Percentiles rank a stretch among this genome's conserved stretches.
Conservation (phyloP, 306 rosid species). For the Prunus campanulata region DNA sequence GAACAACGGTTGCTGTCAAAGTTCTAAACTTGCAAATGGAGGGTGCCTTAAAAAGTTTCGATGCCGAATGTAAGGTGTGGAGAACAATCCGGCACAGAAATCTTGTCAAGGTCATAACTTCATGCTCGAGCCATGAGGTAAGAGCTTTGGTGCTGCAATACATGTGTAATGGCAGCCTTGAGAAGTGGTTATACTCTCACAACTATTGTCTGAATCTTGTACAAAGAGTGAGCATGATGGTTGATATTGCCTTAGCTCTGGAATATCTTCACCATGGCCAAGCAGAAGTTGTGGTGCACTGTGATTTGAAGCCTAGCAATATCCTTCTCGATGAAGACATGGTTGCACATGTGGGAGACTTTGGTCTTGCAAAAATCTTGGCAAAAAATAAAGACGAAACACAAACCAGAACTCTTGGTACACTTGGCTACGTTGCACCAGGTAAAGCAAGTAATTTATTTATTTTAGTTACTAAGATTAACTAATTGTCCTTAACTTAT, state of each 20-base stretch:
- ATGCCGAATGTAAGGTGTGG: constrained; percentile 5
- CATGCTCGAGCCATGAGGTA: neutral
- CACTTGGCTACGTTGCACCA: too few species aligned
- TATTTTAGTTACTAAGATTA: too few species aligned
- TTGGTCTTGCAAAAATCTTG: too few species aligned
- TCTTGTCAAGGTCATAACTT: constrained; percentile 12
- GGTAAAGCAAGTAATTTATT: too few species aligned
- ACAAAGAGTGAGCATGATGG: neutral
- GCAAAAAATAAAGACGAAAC: too few species aligned
- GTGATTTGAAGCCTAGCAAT: too few species aligned
- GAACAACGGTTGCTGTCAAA: constrained; percentile 14
- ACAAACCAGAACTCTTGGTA: too few species aligned
- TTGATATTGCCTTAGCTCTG: neutral
- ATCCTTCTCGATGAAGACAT: too few species aligned
- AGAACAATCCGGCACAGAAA: constrained; percentile 16
- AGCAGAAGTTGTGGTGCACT: too few species aligned
- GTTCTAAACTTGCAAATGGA: constrained; percentile 21
- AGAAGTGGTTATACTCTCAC: neutral
- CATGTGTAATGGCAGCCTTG: neutral
- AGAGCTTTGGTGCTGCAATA: neutral
- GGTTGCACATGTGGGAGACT: too few species aligned
- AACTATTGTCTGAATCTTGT: neutral
- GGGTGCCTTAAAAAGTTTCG: constrained; percentile 3
- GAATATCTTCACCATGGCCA: too few species aligned
- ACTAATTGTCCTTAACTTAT: too few species aligned